phyloP scores from a whole-genome alignment of 805 yeast genomes.

The Saccharomyces jurei region DNA sequence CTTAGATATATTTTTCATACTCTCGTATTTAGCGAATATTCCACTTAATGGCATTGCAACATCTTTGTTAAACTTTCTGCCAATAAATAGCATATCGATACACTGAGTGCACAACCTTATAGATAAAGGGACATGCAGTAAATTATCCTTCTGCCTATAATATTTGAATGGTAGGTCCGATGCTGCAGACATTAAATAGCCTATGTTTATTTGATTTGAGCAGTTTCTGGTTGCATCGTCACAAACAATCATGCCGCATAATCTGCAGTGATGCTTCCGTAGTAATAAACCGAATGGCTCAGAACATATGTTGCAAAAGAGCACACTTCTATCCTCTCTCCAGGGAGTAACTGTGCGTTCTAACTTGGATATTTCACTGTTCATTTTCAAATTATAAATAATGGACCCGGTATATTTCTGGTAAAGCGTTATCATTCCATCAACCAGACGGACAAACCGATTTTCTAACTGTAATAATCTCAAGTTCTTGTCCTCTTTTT shows the following conservation, averaged over 20 bases:
- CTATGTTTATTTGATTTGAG: constrained; percentile 61
- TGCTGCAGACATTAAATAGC: constrained; percentile 18
- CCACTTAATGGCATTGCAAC: constrained; percentile 27
- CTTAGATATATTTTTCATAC: constrained; percentile 32
- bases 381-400: constrained; percentile 14
- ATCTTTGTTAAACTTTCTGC: constrained; percentile 43
- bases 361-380: constrained; percentile 29
- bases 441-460: constrained; percentile 42
- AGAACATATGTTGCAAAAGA: constrained; percentile 58
- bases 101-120: constrained; percentile 67
- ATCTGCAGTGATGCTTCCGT: constrained; percentile 84
- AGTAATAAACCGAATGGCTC: constrained; percentile 46
- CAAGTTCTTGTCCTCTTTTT: constrained; percentile 43
- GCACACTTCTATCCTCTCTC: constrained; percentile 45
- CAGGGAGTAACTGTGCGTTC: constrained; percentile 53
- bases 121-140: constrained; percentile 21
- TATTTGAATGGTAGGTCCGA: constrained; percentile 18
- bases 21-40: constrained; percentile 35
- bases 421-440: constrained; percentile 24
- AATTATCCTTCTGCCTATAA: constrained; percentile 9
- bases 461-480: constrained; percentile 52
- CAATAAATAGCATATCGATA: constrained; percentile 50
- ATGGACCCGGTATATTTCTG: constrained; percentile 10
- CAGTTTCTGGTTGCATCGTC: constrained; percentile 57
- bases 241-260: constrained; percentile 81